Evolutionary conservation across 78 protist genomes (phyloP).

Genomic region (Mantamonas sphyraenae): DNA sequence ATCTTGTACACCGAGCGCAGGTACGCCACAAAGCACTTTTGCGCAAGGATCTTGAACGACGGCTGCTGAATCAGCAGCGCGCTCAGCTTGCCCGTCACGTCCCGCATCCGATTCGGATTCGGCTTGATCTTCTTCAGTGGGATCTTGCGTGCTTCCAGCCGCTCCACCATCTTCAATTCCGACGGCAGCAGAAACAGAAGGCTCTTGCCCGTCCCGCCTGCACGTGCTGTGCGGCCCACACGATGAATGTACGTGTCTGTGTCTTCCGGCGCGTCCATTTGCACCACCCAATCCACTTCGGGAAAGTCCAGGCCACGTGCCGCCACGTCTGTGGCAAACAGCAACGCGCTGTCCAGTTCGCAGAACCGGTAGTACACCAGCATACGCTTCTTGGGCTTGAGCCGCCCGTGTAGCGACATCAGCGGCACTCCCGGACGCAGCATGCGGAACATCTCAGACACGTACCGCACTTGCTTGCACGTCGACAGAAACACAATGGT

Average conservation of each 20-base stretch:
- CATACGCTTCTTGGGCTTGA: conserved; percentile 70
- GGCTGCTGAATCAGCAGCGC: conserved; percentile 7
- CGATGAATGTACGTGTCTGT: conserved; percentile 92
- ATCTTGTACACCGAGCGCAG: conserved; percentile 34
- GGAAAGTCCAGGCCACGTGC: conserved; percentile 98
- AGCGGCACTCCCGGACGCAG: conserved; percentile 75
- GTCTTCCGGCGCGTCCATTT: conserved; percentile 92
- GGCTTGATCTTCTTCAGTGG: neutral
- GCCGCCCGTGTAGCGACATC: conserved; percentile 75
- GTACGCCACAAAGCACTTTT: conserved; percentile 45
- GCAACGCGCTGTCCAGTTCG: conserved; percentile 42
- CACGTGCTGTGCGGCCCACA: conserved; percentile 97
- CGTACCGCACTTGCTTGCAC: conserved; percentile 87
- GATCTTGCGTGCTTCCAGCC: conserved; percentile 1
- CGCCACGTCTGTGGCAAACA: conserved; percentile 95
- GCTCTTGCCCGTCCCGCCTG: conserved; percentile 18
- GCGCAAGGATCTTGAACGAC: too few relatives aligned
- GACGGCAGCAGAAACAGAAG: conserved; percentile 37
- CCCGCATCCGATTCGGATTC: neutral
- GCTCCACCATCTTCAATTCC: conserved; percentile 19
- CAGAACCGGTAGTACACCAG: conserved; percentile 30
- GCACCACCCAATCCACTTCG: conserved; percentile 92
- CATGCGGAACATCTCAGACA: conserved; percentile 53
- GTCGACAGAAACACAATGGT: conserved; percentile 82
- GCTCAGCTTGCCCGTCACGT: neutral